Conservation (phyloP, 768 basidiomycete species). For the Agaricus bisporus region DNA sequence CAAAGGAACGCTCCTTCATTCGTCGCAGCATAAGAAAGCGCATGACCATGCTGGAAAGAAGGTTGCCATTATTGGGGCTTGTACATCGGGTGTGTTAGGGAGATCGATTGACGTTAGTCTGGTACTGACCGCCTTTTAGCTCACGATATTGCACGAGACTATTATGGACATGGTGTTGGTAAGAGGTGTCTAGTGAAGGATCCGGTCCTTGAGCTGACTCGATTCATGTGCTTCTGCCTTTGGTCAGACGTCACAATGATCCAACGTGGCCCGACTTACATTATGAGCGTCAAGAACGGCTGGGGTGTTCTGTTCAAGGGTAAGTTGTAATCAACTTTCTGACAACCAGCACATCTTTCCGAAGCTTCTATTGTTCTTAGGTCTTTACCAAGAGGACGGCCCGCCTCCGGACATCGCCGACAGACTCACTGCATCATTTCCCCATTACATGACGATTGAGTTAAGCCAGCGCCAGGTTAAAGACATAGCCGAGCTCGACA, state of each 20-base stretch:
- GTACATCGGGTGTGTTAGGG: slow-evolving; percentile 40
- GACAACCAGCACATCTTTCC: not conserved
- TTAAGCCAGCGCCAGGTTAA: slow-evolving; percentile 16
- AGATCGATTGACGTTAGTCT: too few species aligned
- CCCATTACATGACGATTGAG: slow-evolving; percentile 23
- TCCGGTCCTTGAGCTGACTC: not conserved
- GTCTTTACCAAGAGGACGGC: slow-evolving; percentile 38
- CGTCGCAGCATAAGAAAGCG: slow-evolving; percentile 42
- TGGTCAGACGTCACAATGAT: slow-evolving; percentile 36
- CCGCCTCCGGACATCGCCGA: slow-evolving; percentile 49
- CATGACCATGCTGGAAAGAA: slow-evolving; percentile 52
- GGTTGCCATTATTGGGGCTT: slow-evolving; percentile 63
- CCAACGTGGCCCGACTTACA: slow-evolving; percentile 48
- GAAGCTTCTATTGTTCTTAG: slow-evolving; percentile 8
- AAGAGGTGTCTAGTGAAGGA: not conserved
- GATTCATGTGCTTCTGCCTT: not conserved
- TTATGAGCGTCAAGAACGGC: slow-evolving; percentile 41
- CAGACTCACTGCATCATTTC: slow-evolving; percentile 40
- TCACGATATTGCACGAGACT: slow-evolving; percentile 36
- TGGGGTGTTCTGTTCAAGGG: slow-evolving; percentile 22
- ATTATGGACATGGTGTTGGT: slow-evolving; percentile 29
- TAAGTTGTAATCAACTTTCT: not conserved
- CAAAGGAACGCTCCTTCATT: slow-evolving; percentile 50
- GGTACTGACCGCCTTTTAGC: slow-evolving; percentile 15
- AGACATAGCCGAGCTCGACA: slow-evolving; percentile 28